A percentile compares a stretch with the other conserved stretches of the same genome.
These are phyloP conservation scores for Xylariaceae sp. DNA, from an alignment of 2,329 filamentous ascomycete species.

Conservation along the genomic window DNA sequence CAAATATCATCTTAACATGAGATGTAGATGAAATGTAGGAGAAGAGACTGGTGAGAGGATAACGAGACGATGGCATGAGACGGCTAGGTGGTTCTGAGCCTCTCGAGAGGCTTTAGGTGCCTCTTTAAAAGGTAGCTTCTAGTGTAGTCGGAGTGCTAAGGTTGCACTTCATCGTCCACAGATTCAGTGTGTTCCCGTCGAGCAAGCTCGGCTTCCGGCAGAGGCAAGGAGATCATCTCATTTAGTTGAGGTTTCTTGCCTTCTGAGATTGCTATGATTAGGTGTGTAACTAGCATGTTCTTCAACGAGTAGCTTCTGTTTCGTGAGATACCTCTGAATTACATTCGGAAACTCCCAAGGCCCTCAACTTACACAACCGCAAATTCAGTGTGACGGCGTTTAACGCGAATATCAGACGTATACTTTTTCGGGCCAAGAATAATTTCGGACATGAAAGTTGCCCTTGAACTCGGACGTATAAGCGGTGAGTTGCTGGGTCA, in stretches of 20 bases:
- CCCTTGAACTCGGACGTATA: neutral
- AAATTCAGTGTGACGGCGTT: neutral
- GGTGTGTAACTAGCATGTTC: neutral
- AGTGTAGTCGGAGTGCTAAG: neutral
- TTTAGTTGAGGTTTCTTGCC: neutral
- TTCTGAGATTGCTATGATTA: neutral
- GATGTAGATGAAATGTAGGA: neutral
- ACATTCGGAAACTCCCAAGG: neutral
- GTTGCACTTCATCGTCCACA: conserved; percentile 7
- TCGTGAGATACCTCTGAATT: neutral
- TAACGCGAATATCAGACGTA: neutral
- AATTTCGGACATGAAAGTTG: neutral
- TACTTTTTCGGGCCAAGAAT: neutral
- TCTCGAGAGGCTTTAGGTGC: neutral
- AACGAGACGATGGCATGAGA: neutral
- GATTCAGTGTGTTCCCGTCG: neutral
- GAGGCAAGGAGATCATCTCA: neutral
- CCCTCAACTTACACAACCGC: neutral
- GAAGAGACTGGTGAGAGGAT: neutral
- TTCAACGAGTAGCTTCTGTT: neutral
- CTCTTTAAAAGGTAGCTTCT: conserved; percentile 12
- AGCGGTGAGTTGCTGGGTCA: neutral
- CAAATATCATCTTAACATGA: conserved; percentile 9
- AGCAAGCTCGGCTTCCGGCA: neutral
- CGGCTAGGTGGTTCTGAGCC: neutral